Evolutionary conservation across 2,329 filamentous ascomycete genomes (phyloP).

Genomic region (Xylariaceae sp.): DNA sequence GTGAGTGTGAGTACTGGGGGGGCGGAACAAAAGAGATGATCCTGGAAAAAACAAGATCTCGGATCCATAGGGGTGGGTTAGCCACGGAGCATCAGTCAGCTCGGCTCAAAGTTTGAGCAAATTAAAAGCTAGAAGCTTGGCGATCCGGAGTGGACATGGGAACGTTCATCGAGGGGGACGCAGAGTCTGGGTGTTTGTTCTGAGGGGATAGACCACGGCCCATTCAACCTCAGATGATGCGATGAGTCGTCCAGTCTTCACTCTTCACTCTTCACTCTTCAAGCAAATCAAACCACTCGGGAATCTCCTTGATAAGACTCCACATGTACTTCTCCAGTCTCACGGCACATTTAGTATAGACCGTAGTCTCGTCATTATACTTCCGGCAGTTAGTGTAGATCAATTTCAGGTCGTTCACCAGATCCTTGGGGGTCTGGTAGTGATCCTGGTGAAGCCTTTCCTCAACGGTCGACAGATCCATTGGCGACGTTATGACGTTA

Average conservation of each 20-base stretch:
- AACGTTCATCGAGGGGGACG: too few relatives aligned
- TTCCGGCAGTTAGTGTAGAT: conserved; percentile 92
- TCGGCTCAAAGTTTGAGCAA: too few relatives aligned
- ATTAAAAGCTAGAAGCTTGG: too few relatives aligned
- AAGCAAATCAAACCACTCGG: conserved; percentile 65
- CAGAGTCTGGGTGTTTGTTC: not conserved
- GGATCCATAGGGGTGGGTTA: too few relatives aligned
- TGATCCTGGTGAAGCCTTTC: conserved; percentile 88
- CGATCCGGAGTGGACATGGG: too few relatives aligned
- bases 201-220: not conserved
- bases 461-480: conserved; percentile 96
- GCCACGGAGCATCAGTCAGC: too few relatives aligned
- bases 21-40: too few relatives aligned
- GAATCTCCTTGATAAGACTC: conserved; percentile 83
- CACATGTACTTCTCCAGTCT: conserved; percentile 95
- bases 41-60: too few relatives aligned
- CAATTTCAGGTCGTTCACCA: conserved; percentile 79
- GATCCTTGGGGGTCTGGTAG: conserved; percentile 87
- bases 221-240: not conserved
- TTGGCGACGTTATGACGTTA: conserved; percentile 94
- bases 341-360: conserved; percentile 91
- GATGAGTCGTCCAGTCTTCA: not conserved
- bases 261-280: not conserved
- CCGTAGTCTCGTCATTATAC: conserved; percentile 93
- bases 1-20: too few relatives aligned